A percentile compares a stretch with the other conserved stretches of the same genome.
Conservation (phyloP, 2,329 filamentous ascomycete genomes). For the Fusarium longipes region DNA sequence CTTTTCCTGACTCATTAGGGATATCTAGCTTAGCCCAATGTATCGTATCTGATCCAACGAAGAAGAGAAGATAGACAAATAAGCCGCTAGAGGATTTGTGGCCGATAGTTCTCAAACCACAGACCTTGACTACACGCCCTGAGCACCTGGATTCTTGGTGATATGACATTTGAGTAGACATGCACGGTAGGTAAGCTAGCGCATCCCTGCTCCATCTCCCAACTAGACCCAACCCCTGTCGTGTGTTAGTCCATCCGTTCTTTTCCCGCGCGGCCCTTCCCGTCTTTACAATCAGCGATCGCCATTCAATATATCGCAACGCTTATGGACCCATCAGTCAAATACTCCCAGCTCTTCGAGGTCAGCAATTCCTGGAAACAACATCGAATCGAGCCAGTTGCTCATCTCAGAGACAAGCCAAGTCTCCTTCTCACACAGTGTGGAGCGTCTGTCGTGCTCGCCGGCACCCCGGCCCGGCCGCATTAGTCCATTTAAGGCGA, state of each 20-base stretch:
- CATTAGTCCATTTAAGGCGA: constrained; percentile 40
- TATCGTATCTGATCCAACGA: neutral
- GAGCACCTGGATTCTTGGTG: neutral
- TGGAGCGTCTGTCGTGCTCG: constrained; percentile 25
- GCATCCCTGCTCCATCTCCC: constrained; percentile 2
- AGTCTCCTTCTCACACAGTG: constrained; percentile 26
- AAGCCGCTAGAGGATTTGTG: neutral
- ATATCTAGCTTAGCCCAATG: neutral
- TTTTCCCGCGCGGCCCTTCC: constrained; percentile 38
- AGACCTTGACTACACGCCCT: neutral
- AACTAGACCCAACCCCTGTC: constrained; percentile 28
- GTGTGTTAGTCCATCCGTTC: constrained; percentile 28
- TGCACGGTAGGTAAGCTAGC: constrained; percentile 13
- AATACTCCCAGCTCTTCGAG: neutral
- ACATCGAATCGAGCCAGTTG: neutral
- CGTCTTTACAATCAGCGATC: constrained; percentile 21
- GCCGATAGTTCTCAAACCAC: neutral
- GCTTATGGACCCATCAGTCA: neutral
- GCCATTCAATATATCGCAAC: constrained; percentile 10
- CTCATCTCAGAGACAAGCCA: neutral
- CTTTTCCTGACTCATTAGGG: neutral
- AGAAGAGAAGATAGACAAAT: neutral
- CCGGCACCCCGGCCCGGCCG: constrained; percentile 35
- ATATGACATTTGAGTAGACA: neutral
- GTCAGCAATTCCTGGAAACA: neutral